Base-by-base conservation (phyloP, 805 yeast species). In the Diddensiella caesifluorescens region DNA sequence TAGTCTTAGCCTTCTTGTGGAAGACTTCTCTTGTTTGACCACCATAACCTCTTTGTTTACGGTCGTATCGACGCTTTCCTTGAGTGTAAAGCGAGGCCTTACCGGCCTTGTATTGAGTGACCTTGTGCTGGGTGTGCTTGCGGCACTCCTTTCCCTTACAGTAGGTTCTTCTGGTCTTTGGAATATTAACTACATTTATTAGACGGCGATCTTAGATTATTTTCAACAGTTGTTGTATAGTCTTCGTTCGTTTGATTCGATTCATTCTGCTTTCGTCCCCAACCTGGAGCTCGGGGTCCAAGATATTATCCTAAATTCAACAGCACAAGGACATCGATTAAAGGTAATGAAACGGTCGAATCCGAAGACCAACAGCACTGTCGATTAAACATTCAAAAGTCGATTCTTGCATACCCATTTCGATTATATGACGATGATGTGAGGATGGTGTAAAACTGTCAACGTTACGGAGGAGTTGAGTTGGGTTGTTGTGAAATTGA, bases 1-100 rank as follows among this genome's bases (percentile, higher is more conserved):
- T 92, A 63, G 97, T 92, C 88, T 92, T 92, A 66, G 98, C 98
- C 77, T 92, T 92, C 86, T 92, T 92, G 85, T 88, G 97, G 97
- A 92, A 92, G 77, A 92, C 83, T 70, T 82, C 98, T 81, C 88
- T 92, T 77, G 98, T 92, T 80, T 92, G 99, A 86, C 99, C 99
- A 86, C 99, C 99, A 78, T 80, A 92, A 88, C 98, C 98, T 66
- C 84, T 71, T 80, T 92, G 98, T 77, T 92, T 92, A 78, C 99
- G 95, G 90, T 92, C 98, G 80, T 92, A 92, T 81, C 99, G 89
- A 82, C 99, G 88, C 90, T 94, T 92, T 83, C 99, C 99, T 79
- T 92, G 97, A 63, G 97, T 96, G 70, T 80, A 88, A 66, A 89
- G 82, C 57, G 97, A 90, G 71, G 98, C 97, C 80, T 92, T 92